Evolutionary conservation across 441 rosid species (phyloP), one percentile per base, ranked within the genome.

Genomic region (Eutrema salsugineum): DNA sequence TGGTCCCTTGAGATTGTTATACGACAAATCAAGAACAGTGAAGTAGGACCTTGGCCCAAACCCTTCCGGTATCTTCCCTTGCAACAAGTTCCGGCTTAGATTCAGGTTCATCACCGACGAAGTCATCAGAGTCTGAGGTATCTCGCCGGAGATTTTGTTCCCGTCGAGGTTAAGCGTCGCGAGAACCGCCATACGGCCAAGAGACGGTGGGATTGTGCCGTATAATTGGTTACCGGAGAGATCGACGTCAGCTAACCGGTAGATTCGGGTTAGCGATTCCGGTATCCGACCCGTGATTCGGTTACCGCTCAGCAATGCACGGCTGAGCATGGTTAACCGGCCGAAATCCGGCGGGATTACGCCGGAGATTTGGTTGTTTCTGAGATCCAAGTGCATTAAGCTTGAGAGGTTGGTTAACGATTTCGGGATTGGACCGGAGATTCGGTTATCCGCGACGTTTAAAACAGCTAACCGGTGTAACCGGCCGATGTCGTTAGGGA

Each of bases 231-330:
- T 94, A 65, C 79, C 35, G 1, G 99, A 94, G 30, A 94, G 87
- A 78, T 91, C 94, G 8, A 94, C 69, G 74, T 94, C 97, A 0
- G 96, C 92, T 1, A 94, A 86, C 15, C 96, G 92, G 59, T 94
- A 88, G 8, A 94, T 92, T 6, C 11, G 67, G 4, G 96, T 73
- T 16, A 92, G 33, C 0, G 97, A 87, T 11, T 51, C 63, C 0
- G 96, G 97, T 12, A 94, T 83, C 39, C 75, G 35, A 1, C 97
- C 97, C 16, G 80, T 71, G 16, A 91, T 47, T 40, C 63, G 78
- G 71, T 94, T 94, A 22, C 85, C 80, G 72, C 97, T 87, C 42
- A 94, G 48, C n/a, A 94, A 78, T 5, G 93, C 97, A 4, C 94
- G 84, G 77, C 99, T 88, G 40, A 91, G 72, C 97, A 87, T 91